Percentiles rank a stretch among this genome's conserved stretches.
Evolutionary conservation across 352 stramenopile genomes (phyloP).

Genomic region (Phytophthora parvispora): DNA sequence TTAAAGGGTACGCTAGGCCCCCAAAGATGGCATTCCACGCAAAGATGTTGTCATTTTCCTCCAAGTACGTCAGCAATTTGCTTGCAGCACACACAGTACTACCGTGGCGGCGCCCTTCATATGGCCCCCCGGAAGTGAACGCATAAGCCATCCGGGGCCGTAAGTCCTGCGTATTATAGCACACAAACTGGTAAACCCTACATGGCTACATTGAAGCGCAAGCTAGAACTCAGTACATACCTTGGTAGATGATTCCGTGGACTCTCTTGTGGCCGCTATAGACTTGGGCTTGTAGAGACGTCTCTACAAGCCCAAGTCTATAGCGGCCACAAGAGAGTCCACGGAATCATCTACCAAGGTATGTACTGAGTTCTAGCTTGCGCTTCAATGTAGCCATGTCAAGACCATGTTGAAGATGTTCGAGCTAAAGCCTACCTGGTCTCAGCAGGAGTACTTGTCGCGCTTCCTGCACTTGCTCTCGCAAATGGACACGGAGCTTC

Average conservation of each 20-base stretch:
- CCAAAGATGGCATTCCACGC: not conserved
- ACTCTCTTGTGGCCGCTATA: not conserved
- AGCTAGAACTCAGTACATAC: not conserved
- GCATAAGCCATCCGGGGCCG: not conserved
- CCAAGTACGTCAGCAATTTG: not conserved
- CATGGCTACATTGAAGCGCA: not conserved
- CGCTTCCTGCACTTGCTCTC: not conserved
- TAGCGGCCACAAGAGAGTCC: not conserved
- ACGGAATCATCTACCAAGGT: not conserved
- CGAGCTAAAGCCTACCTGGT: constrained; percentile 6
- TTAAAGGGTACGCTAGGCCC: too few relatives aligned
- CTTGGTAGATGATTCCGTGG: not conserved
- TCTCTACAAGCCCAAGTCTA: not conserved
- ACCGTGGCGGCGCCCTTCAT: not conserved
- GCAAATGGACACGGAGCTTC: not conserved
- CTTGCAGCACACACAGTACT: not conserved
- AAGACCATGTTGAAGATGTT: constrained; percentile 13
- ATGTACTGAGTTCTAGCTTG: not conserved
- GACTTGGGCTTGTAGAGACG: not conserved
- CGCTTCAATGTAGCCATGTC: not conserved
- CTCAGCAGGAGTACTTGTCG: constrained; percentile 16
- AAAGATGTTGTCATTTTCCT: not conserved
- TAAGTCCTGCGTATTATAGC: not conserved
- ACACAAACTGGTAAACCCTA: not conserved
- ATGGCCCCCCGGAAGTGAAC: not conserved